phyloP scores from a whole-genome alignment of 768 basidiomycete genomes.

The Lactarius trivialis region DNA sequence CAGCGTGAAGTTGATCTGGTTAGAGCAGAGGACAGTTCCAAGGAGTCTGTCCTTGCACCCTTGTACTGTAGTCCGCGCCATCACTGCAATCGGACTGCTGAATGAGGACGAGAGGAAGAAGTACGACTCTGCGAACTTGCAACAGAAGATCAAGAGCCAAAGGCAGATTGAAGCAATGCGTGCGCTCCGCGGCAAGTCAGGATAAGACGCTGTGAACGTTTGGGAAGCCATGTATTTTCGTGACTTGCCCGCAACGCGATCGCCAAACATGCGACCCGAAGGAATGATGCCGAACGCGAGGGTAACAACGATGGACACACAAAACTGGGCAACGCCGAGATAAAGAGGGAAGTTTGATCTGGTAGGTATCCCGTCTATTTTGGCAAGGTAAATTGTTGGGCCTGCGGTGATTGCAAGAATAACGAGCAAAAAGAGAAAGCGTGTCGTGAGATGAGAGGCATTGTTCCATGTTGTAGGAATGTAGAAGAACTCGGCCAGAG shows the following conservation, averaged over 20 bases:
- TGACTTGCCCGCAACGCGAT: slow-evolving; percentile 94
- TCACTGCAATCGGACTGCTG: slow-evolving; percentile 90
- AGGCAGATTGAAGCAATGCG: slow-evolving; percentile 80
- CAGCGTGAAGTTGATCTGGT: slow-evolving; percentile 91
- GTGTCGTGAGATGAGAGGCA: slow-evolving; percentile 91
- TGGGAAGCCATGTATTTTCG: slow-evolving; percentile 98
- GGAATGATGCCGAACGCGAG: slow-evolving; percentile 83
- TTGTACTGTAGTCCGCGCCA: slow-evolving; percentile 93
- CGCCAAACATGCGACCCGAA: slow-evolving; percentile 97
- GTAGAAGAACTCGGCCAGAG: slow-evolving; percentile 91
- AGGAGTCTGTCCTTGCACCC: slow-evolving; percentile 82
- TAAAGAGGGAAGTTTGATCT: slow-evolving; percentile 76
- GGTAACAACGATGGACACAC: slow-evolving; percentile 78
- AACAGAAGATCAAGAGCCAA: slow-evolving; percentile 91
- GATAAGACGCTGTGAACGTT: slow-evolving; percentile 98
- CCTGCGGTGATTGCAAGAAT: slow-evolving; percentile 89
- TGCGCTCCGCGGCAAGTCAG: slow-evolving; percentile 59
- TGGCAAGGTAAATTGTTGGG: slow-evolving; percentile 89
- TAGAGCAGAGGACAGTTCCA: slow-evolving; percentile 73
- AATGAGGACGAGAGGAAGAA: slow-evolving; percentile 99
- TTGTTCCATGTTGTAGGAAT: slow-evolving; percentile 99
- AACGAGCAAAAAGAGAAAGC: slow-evolving; percentile 85
- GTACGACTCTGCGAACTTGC: slow-evolving; percentile 96
- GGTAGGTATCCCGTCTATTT: slow-evolving; percentile 61
- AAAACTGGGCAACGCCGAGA: slow-evolving; percentile 90